phyloP scores from a whole-genome alignment of 108 stramenopile species.

The Seminavis robusta region DNA sequence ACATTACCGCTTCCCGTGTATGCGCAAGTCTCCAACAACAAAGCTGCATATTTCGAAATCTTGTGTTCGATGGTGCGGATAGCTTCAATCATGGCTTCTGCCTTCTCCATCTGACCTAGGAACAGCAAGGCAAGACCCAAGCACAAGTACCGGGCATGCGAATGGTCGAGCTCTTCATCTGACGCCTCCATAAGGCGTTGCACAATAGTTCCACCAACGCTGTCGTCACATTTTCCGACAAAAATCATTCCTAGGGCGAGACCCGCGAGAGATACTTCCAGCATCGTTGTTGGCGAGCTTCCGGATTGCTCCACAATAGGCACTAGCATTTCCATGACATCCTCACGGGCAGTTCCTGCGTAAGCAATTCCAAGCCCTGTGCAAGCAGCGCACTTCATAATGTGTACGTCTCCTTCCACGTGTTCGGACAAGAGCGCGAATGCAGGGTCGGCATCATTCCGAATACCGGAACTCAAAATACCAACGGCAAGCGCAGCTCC shows the following conservation, averaged over 20 bases:
- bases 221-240: slow-evolving; percentile 94
- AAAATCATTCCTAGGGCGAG: slow-evolving; percentile 96
- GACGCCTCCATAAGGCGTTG: slow-evolving; percentile 97
- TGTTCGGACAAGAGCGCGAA: slow-evolving; percentile 94
- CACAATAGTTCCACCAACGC: slow-evolving; percentile 90
- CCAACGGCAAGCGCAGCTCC: slow-evolving; percentile 98
- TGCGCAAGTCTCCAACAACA: slow-evolving; percentile 92
- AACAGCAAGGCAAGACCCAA: slow-evolving; percentile 96
- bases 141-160: slow-evolving; percentile 88
- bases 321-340: slow-evolving; percentile 90
- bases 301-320: slow-evolving; percentile 86
- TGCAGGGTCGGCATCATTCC: slow-evolving; percentile 97
- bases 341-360: slow-evolving; percentile 92
- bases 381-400: slow-evolving; percentile 89
- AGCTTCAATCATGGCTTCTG: slow-evolving; percentile 97
- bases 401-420: slow-evolving; percentile 71
- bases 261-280: slow-evolving; percentile 86
- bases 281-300: slow-evolving; percentile 63
- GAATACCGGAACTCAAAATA: slow-evolving; percentile 90
- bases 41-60: slow-evolving; percentile 89
- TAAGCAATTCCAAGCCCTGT: slow-evolving; percentile 97
- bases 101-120: slow-evolving; percentile 93
- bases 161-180: slow-evolving; percentile 94
- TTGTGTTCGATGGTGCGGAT: slow-evolving; percentile 95
- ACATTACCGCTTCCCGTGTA: slow-evolving; percentile 99